Evolutionary conservation across 2,329 filamentous ascomycete species (phyloP), one percentile per base, ranked within the genome.

Genomic region (Triangularia setosa): DNA sequence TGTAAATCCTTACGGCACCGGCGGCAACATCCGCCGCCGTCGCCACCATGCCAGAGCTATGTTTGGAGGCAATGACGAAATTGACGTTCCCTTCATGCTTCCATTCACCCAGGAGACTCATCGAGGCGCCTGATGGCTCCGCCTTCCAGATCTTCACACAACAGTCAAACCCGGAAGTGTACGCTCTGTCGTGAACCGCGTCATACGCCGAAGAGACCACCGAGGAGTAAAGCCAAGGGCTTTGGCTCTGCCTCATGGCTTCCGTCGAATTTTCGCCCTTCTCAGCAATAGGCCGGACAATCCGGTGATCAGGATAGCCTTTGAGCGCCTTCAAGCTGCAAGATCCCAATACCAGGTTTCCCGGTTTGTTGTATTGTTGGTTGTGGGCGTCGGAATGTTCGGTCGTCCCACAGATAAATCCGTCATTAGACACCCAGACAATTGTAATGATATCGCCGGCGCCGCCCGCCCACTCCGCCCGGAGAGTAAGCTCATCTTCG

Each of bases 351-450:
- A 86, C 75, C 9, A 89, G 73, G 69, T 89, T 89, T 0, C 87
- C 86, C 0, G 84, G 81, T 68, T 85, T 87, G 69, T 89, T 89
- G 70, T 89, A 89, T 66, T 88, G 86, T 70, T 88, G 85, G 64
- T 88, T 89, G 52, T 86, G 83, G 0, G 78, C 75, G 68, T 89
- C 87, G 0, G 85, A 88, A 73, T 89, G 86, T 0, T 83, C 83
- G 0, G 85, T 87, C 0, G 86, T 85, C 33, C 87, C 87, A 67
- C 85, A 87, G n/a, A 89, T 71, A 60, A 88, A 85, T 16, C 77
- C 76, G n/a, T 78, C 72, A 21, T 82, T 71, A 0, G 83, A 83
- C 0, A 84, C 76, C 87, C 87, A 89, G 18, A 79, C 79, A 58
- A 87, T 78, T 2, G 85, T 83, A 23, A 81, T 78, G 53, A 89